Base-by-base conservation (phyloP, 371 early-diverging fungal species). In the Zychaea mexicana region DNA sequence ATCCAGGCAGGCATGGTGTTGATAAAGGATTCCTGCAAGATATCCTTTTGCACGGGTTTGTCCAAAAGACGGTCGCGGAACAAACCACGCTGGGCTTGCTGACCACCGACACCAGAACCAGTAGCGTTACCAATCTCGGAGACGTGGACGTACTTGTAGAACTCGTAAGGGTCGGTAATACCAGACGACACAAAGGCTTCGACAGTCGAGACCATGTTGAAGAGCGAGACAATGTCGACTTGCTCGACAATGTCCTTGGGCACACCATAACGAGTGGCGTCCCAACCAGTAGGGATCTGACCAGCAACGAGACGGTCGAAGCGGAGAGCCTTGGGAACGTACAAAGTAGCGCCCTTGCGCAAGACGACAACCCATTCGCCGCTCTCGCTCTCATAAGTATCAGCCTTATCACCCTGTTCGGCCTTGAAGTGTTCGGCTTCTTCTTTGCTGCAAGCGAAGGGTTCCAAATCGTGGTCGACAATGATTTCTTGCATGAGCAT, bases 1-100 rank as follows among this genome's bases (percentile, higher is more conserved):
- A 97, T 85, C 98, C 98, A 98, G 54, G 96, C 97, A 52, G 96
- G 89, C 88, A 96, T 96, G 60, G 96, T 96, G 85, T 94, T 96
- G 81, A 95, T 95, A 85, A 96, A 96, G 46, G 91, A 90, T 80
- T 96, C 97, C 76, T 96, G 97, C 64, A 97, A 82, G 72, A 96
- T 92, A 76, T 97, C 97, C 77, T 89, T 91, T 81, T 96, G 96
- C 45, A 95, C 91, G 42, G 92, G 94, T 74, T 90, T 85, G 74
- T 96, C 97, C 30, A 95, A 70, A 8, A 90, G 67, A 60, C 94
- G 88, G 28, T 85, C 88, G 56, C 83, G 85, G 88, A 90, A 95
- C 73, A 96, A 85, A 63, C 89, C 87, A 62, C 89, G 88, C 63
- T 92, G 86, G 33, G 93, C 84, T 3, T 81, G 68, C 80, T 91